Conservation (phyloP, 345 rosid genomes). For the Hibiscus syriacus region DNA sequence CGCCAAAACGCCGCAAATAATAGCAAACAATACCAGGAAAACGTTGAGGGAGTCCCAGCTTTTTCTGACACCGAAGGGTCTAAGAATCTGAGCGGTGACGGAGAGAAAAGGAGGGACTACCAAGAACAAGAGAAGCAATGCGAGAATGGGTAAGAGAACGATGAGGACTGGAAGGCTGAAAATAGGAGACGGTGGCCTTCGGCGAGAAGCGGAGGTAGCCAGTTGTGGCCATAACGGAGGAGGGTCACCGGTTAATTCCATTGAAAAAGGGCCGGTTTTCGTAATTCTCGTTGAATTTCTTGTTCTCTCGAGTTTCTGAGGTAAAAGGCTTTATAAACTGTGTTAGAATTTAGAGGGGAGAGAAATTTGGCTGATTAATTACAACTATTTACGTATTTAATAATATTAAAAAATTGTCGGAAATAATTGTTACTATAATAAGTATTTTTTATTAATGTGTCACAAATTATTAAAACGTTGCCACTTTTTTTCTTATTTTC, state of each 20-base stretch:
- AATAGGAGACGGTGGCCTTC: conserved; percentile 31
- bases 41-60: conserved; percentile 70
- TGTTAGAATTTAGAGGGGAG: neutral
- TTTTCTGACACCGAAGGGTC: conserved; percentile 36
- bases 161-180: conserved; percentile 42
- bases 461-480: too few relatives aligned
- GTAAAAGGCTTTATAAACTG: neutral
- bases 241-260: conserved; percentile 28
- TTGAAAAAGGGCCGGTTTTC: neutral
- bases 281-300: neutral
- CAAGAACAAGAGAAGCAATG: conserved; percentile 34
- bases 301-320: neutral
- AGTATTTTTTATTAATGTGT: neutral
- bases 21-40: conserved; percentile 55
- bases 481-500: too few relatives aligned
- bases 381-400: neutral
- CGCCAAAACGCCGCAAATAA: conserved; percentile 67
- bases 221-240: conserved; percentile 47
- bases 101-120: conserved; percentile 42
- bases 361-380: neutral
- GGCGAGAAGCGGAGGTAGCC: conserved; percentile 29
- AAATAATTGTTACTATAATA: neutral
- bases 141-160: conserved; percentile 37
- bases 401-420: neutral
- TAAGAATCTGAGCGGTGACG: conserved; percentile 31